Percentiles rank a stretch among this genome's conserved stretches.
Conservation (phyloP, 2,329 filamentous ascomycete species). For the Claviceps purpurea region DNA sequence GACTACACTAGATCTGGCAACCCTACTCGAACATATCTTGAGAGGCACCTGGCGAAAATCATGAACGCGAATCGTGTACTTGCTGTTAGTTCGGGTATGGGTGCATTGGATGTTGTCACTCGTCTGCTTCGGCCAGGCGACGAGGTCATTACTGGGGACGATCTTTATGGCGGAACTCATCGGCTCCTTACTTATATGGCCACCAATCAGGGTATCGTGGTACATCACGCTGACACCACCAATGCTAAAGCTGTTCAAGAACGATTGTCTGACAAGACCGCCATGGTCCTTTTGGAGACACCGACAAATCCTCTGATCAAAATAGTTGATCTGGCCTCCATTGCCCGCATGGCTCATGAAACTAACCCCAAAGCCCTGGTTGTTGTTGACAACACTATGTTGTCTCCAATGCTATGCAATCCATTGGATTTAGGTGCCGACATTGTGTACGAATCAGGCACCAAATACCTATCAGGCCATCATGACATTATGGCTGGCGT, state of each 20-base stretch:
- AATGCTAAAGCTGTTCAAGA: constrained; percentile 54
- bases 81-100: constrained; percentile 94
- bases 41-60: constrained; percentile 95
- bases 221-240: constrained; percentile 95
- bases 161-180: constrained; percentile 92
- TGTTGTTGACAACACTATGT: constrained; percentile 97
- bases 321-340: constrained; percentile 79
- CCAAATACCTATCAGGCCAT: constrained; percentile 94
- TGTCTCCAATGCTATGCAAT: constrained; percentile 87
- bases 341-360: constrained; percentile 63
- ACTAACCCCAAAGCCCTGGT: constrained; percentile 70
- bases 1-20: constrained; percentile 98
- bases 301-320: constrained; percentile 98
- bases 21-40: constrained; percentile 87
- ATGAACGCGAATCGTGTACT: constrained; percentile 90
- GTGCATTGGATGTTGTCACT: constrained; percentile 89
- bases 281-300: constrained; percentile 91
- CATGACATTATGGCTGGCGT: constrained; percentile 99
- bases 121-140: constrained; percentile 82
- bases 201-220: constrained; percentile 77
- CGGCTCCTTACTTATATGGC: constrained; percentile 84
- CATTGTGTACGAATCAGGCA: constrained; percentile 93
- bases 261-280: constrained; percentile 65
- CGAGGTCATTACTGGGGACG: constrained; percentile 93
- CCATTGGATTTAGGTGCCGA: constrained; percentile 90